Base-by-base conservation (phyloP, 2,329 filamentous ascomycete genomes). In the Lasiodiplodia sp. region DNA sequence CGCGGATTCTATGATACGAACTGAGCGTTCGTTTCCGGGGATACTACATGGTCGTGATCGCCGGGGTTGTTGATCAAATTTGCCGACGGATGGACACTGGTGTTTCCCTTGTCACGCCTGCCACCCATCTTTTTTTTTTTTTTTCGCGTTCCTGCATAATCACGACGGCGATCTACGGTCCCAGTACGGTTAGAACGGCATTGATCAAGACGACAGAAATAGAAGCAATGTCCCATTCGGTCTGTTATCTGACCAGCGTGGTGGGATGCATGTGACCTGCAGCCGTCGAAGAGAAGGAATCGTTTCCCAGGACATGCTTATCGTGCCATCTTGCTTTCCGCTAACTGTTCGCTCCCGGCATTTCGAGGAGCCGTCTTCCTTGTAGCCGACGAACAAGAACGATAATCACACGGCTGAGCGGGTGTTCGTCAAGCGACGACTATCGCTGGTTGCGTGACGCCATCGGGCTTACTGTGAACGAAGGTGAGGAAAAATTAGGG, bases 141-240 rank as follows among this genome's bases (percentile, higher is more conserved):
- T 23, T 18, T 21, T 10, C 38, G 58, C 23, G 56, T 63, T 63
- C 58, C 58, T 63, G 58, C 58, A 60, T 60, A 12, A 51, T 47
- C 21, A 23, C 34, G 37, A 2, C 16, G 57, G 16, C 57, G 57
- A 60, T 37, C 28, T 14, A 34, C 12, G 53, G 31, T 18, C 16
- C n/a, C 12, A 18, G 16, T 37, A 18, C 18, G 18, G 14, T 55
- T 16, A n/a, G 57, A 21, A 63, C 34, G 47, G 40, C 25, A n/a
- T 23, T 18, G 25, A 28, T 28, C 28, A 28, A 28, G 8, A 25
- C 14, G 58, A 49, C 58, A n/a, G 28, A 28, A 63, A 63, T 63
- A 63, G 58, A 44, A 60, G 40, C 58, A 51, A 34, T 44, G 31
- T 31, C 47, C 8, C 58, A 11, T 8, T 21, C 25, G 58, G 23